Evolutionary conservation across 2,329 filamentous ascomycete genomes (phyloP), one percentile per base, ranked within the genome.

Genomic region (Huntiella abstrusa): DNA sequence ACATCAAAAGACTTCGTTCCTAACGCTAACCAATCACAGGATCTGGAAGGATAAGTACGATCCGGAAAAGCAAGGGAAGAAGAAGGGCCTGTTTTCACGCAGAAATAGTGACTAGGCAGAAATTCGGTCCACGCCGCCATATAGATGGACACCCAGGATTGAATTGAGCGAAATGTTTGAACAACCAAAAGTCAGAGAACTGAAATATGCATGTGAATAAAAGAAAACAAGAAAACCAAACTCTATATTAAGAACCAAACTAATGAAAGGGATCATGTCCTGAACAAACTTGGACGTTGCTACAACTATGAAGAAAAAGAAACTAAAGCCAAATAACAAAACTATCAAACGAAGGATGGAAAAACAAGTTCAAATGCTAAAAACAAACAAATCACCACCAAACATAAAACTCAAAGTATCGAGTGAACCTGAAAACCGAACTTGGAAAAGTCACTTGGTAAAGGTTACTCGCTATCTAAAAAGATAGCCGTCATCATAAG

Each of bases 21-120:
- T 17, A 17, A 17, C 45, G 43, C 32, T 48, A 15, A 43, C 36
- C 5, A 35, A 32, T 37, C 42, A 19, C 33, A 93, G 85, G 87
- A 95, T 96, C 58, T 95, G 88, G 85, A 96, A 96, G 62, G 86
- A 93, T 52, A 96, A 96, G 65, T 95, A 96, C 65, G 72, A 72
- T 55, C 68, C 71, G 33, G 64, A 59, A 15, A 56, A 59, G 32
- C 57, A 59, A 48, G 55, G 55, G 19, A 55, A 63, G 59, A 64
- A 69, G 58, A 64, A 68, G 53, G 60, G 43, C 1, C n/a, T 41
- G 16, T 40, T 45, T 28, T 43, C 35, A 16, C 34, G 34, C 37
- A 17, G 7, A 39, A 15, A 13, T 39, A 39, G 8, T 39, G 37
- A 39, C 37, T 15, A 16, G 19, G 12, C 12, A 39, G 19, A 17